Conservation (phyloP, 495 filamentous ascomycete genomes). For the Tuber melanosporum region DNA sequence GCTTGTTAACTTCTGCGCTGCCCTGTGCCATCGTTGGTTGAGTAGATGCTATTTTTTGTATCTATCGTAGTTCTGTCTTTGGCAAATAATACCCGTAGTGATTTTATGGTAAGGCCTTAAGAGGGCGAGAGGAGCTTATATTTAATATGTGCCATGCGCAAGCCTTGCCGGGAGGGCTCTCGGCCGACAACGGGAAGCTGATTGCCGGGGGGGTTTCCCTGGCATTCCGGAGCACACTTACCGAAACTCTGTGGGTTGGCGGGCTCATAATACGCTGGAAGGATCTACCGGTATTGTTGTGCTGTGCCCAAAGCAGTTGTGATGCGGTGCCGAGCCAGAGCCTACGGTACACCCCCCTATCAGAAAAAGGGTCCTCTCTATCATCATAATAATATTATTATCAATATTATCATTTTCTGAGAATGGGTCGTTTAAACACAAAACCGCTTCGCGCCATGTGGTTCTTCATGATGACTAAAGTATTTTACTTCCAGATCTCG, state of each 20-base stretch:
- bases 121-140: background rate
- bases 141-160: background rate
- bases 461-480: background rate
- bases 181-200: background rate
- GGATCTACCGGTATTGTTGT: background rate
- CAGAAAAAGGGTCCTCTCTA: background rate
- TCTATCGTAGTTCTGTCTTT: background rate
- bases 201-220: background rate
- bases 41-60: background rate
- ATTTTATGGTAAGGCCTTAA: background rate
- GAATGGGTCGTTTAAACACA: background rate
- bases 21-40: background rate
- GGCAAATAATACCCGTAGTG: background rate
- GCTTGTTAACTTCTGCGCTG: slow-evolving; percentile 24
- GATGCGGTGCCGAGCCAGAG: background rate
- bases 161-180: background rate
- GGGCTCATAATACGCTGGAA: background rate
- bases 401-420: background rate
- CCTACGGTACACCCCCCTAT: background rate
- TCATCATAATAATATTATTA: background rate
- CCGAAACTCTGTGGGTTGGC: background rate
- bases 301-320: background rate
- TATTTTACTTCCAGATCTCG: background rate
- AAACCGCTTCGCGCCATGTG: background rate
- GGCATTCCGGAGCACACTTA: background rate